phyloP scores from a whole-genome alignment of 2,329 filamentous ascomycete genomes.

The Chaetomiaceae sp. region DNA sequence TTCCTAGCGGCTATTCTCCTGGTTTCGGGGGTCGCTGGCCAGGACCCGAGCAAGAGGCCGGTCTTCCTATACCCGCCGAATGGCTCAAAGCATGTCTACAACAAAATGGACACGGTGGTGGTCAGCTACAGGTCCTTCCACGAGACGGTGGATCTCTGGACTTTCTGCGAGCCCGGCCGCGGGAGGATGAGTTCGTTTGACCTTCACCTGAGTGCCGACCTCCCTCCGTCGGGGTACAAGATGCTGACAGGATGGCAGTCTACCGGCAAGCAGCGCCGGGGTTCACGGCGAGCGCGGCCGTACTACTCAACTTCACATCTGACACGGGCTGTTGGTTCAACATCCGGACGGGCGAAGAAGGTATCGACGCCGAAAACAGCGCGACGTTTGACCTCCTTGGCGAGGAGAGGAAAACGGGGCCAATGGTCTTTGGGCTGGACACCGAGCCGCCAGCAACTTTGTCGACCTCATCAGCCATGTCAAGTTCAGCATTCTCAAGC shows the following conservation, averaged over 20 bases:
- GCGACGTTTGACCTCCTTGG: conserved; percentile 6
- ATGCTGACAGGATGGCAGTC: not conserved
- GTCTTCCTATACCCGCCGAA: not conserved
- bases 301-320: conserved; percentile 14
- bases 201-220: not conserved
- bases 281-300: conserved; percentile 4
- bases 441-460: not conserved
- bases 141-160: not conserved
- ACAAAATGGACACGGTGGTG: conserved; percentile 15
- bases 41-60: not conserved
- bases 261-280: conserved; percentile 10
- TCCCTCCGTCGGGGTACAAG: not conserved
- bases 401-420: conserved; percentile 1
- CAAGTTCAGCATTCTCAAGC: not conserved
- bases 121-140: conserved; percentile 9
- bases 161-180: conserved; percentile 8
- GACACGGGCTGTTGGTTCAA: conserved; percentile 15
- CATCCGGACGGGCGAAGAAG: not conserved
- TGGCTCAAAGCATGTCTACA: not conserved
- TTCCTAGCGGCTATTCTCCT: not conserved
- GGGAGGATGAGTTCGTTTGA: not conserved
- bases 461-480: not conserved
- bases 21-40: not conserved
- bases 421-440: not conserved
- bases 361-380: conserved; percentile 1